Evolutionary conservation across 2,329 filamentous ascomycete species (phyloP).

Genomic region (Cadophora malorum): DNA sequence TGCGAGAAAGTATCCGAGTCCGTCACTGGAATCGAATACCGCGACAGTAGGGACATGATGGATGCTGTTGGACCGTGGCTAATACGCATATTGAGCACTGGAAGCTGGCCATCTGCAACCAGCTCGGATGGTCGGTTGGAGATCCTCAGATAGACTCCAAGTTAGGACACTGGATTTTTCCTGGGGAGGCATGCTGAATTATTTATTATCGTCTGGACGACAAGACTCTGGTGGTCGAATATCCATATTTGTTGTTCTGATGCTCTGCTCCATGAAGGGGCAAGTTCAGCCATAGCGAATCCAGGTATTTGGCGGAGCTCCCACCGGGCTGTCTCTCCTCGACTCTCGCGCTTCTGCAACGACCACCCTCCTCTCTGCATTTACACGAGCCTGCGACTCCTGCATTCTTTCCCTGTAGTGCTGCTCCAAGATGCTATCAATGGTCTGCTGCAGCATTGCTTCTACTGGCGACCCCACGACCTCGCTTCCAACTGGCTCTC

Average conservation of each 20-base stretch:
- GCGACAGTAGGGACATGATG: not conserved
- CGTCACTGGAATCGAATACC: not conserved
- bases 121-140: not conserved
- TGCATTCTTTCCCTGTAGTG: slow-evolving; percentile 14
- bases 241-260: not conserved
- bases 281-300: not conserved
- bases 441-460: slow-evolving; percentile 19
- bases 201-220: not conserved
- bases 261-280: not conserved
- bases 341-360: not conserved
- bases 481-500: slow-evolving; percentile 12
- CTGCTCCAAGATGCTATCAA: slow-evolving; percentile 19
- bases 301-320: not conserved
- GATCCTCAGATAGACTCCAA: not conserved
- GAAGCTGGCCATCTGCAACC: not conserved
- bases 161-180: not conserved
- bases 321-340: not conserved
- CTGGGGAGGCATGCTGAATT: not conserved
- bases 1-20: not conserved
- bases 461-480: slow-evolving; percentile 16
- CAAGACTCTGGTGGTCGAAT: not conserved
- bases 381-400: not conserved
- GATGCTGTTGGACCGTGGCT: not conserved
- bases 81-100: too few species aligned
- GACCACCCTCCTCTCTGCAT: not conserved